Evolutionary conservation across 495 filamentous ascomycete genomes (phyloP).

Genomic region (Mycothermus thermophilus): DNA sequence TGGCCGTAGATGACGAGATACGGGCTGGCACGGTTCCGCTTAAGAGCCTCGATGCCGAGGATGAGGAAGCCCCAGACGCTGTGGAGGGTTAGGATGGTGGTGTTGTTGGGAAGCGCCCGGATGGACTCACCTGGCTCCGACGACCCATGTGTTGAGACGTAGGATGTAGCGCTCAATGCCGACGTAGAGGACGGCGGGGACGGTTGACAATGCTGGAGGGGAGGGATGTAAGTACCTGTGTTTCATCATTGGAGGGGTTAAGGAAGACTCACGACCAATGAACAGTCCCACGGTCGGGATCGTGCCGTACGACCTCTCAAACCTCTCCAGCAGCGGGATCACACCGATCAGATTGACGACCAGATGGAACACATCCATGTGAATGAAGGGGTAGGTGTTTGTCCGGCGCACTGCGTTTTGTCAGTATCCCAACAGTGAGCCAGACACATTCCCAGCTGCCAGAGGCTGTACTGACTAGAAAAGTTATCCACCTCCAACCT

Average conservation of each 20-base stretch:
- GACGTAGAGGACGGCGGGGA: slow-evolving; percentile 61
- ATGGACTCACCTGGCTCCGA: slow-evolving; percentile 61
- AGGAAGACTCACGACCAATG: slow-evolving; percentile 59
- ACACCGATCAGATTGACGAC: slow-evolving; percentile 67
- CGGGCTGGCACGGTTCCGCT: slow-evolving; percentile 58
- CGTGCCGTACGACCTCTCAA: slow-evolving; percentile 91
- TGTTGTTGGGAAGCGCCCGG: too few relatives aligned
- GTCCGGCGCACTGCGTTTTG: slow-evolving; percentile 63
- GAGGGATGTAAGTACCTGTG: not conserved
- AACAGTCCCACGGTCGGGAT: slow-evolving; percentile 70
- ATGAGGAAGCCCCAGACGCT: slow-evolving; percentile 85
- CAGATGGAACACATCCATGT: slow-evolving; percentile 63
- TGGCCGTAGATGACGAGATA: slow-evolving; percentile 60
- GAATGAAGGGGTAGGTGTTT: slow-evolving; percentile 86
- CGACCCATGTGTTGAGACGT: slow-evolving; percentile 48
- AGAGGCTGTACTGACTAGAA: too few relatives aligned
- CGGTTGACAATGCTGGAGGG: slow-evolving; percentile 54
- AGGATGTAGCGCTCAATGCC: slow-evolving; percentile 55
- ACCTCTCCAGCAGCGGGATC: slow-evolving; percentile 74
- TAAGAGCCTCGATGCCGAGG: slow-evolving; percentile 68
- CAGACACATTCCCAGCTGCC: too few relatives aligned
- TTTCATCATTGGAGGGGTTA: not conserved
- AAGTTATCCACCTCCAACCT: too few relatives aligned
- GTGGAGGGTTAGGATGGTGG: too few relatives aligned
- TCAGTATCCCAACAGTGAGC: not conserved